Evolutionary conservation across 225 moss, liverwort and hornwort genomes (phyloP).

Genomic region (Bryoerythrophyllum caledonicum): DNA sequence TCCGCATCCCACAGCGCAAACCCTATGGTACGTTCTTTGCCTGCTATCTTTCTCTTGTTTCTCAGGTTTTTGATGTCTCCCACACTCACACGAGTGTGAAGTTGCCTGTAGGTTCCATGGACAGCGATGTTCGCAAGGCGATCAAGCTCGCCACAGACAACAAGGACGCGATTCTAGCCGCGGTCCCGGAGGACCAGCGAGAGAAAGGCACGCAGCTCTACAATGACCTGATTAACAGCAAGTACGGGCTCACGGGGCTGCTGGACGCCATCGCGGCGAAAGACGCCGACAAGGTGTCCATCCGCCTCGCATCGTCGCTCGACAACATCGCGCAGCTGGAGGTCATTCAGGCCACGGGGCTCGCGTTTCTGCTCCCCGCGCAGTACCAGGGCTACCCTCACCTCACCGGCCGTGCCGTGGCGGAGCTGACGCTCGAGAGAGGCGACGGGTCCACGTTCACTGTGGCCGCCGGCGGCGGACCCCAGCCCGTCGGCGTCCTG

Average conservation of each 20-base stretch:
- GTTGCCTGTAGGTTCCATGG: constrained; percentile 70
- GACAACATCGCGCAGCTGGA: constrained; percentile 74
- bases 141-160: constrained; percentile 71
- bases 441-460: constrained; percentile 90
- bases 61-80: no score
- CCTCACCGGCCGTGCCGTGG: constrained; percentile 87
- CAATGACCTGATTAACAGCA: constrained; percentile 60
- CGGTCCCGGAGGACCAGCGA: constrained; percentile 59
- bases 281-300: constrained; percentile 92
- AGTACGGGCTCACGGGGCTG: constrained; percentile 66
- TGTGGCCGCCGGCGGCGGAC: constrained; percentile 89
- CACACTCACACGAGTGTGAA: constrained; percentile 36
- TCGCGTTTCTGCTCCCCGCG: constrained; percentile 77
- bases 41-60: no score
- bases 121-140: constrained; percentile 87
- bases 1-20: constrained; percentile 97
- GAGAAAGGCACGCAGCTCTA: constrained; percentile 71
- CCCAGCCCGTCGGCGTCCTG: constrained; percentile 67
- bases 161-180: constrained; percentile 69
- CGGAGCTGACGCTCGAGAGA: constrained; percentile 70
- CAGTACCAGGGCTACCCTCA: constrained; percentile 85
- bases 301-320: constrained; percentile 72
- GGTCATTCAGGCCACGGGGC: constrained; percentile 82
- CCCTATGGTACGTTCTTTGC: constrained; percentile 57
- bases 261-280: constrained; percentile 79